phyloP scores from a whole-genome alignment of 345 rosid genomes.

The Cochlearia excelsa region DNA sequence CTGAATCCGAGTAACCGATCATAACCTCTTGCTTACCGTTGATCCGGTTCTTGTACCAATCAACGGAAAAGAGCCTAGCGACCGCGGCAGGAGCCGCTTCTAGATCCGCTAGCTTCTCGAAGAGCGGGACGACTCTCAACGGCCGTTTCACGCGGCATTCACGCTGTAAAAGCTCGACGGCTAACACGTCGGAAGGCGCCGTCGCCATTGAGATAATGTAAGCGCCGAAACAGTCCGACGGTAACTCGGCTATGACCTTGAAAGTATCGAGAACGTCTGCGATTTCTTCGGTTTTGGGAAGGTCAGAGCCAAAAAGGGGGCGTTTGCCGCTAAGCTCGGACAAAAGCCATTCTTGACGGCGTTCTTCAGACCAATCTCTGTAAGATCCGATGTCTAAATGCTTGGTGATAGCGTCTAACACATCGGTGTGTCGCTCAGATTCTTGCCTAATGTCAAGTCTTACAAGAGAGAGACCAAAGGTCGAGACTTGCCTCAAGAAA shows the following conservation, averaged over 20 bases:
- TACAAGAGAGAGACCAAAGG: constrained; percentile 92
- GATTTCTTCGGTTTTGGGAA: constrained; percentile 90
- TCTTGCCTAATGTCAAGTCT: constrained; percentile 96
- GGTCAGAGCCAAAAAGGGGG: constrained; percentile 92
- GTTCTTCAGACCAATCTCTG: constrained; percentile 88
- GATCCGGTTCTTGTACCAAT: constrained; percentile 89
- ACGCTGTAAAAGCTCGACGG: constrained; percentile 93
- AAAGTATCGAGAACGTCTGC: constrained; percentile 87
- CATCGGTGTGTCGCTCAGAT: constrained; percentile 95
- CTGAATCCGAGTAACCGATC: constrained; percentile 98
- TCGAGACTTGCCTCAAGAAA: constrained; percentile 94
- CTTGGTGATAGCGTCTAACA: constrained; percentile 78
- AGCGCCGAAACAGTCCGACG: constrained; percentile 82
- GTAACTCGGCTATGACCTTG: constrained; percentile 81
- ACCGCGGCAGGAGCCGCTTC: constrained; percentile 98
- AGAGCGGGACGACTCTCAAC: constrained; percentile 91
- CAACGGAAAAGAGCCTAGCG: constrained; percentile 83
- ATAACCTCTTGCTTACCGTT: constrained; percentile 98
- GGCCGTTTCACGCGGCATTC: constrained; percentile 89
- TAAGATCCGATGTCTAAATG: constrained; percentile 88
- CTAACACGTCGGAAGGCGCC: constrained; percentile 86
- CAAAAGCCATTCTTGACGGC: constrained; percentile 85
- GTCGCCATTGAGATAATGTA: constrained; percentile 98
- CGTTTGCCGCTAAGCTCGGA: constrained; percentile 91
- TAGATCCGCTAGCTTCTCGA: constrained; percentile 96